A percentile compares a stretch with the other conserved stretches of the same genome.
phyloP scores from a whole-genome alignment of 164 flowering plant genomes.

The Warburgia ugandensis region DNA sequence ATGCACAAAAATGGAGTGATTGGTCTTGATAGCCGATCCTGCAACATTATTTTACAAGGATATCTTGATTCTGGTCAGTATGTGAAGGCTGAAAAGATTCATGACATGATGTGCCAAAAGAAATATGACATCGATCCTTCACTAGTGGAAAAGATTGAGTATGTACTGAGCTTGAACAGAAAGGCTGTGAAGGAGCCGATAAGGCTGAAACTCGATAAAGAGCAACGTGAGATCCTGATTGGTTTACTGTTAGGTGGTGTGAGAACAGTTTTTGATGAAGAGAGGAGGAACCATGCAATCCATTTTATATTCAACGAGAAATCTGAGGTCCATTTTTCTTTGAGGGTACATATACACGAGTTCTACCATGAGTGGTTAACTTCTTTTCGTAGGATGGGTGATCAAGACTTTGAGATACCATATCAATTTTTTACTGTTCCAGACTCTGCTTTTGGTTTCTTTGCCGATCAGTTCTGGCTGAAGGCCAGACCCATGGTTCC shows the following conservation, averaged over 20 bases:
- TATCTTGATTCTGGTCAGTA: constrained; percentile 44
- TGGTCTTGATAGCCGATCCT: constrained; percentile 56
- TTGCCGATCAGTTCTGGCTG: constrained; percentile 81
- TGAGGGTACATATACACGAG: constrained; percentile 57
- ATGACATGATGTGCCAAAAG: constrained; percentile 71
- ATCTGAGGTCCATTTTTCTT: constrained; percentile 28
- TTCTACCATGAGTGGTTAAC: constrained; percentile 71
- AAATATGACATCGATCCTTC: constrained; percentile 56
- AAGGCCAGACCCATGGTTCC: constrained; percentile 48
- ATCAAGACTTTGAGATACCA: constrained; percentile 45
- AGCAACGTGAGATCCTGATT: constrained; percentile 74
- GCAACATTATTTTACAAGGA: constrained; percentile 64
- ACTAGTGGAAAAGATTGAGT: constrained; percentile 58
- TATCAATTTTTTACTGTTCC: constrained; percentile 39
- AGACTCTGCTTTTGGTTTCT: constrained; percentile 67
- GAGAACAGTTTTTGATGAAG: constrained; percentile 50
- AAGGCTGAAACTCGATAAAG: constrained; percentile 61
- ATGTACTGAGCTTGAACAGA: constrained; percentile 43
- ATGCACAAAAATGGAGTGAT: constrained; percentile 47
- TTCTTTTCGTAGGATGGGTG: constrained; percentile 22
- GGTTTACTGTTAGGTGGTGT: constrained; percentile 87
- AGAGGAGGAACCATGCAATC: constrained; percentile 42
- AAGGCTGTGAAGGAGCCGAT: constrained; percentile 43
- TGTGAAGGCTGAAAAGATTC: constrained; percentile 61
- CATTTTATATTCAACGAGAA: constrained; percentile 56